Conservation (phyloP, 2,329 filamentous ascomycete species). For the Neoscytalidium dimidiatum region DNA sequence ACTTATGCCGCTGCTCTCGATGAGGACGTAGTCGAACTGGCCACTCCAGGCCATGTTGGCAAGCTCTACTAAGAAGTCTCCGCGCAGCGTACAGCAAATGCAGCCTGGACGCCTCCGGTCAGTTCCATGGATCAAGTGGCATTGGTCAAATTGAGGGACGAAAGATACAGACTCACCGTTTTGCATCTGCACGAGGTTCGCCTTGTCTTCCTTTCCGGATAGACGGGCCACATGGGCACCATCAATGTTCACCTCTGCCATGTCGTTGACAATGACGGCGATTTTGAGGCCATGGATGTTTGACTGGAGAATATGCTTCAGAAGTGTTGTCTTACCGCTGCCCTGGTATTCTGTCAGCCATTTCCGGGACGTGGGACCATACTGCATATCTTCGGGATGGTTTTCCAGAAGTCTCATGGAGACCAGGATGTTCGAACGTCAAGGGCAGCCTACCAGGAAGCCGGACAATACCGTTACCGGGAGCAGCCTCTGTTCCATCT, state of each 20-base stretch:
- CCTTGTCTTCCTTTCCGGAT: slow-evolving; percentile 43
- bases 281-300: slow-evolving; percentile 66
- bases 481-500: slow-evolving; percentile 39
- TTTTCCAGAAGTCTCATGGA: background rate
- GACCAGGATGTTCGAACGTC: background rate
- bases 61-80: slow-evolving; percentile 70
- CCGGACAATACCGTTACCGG: slow-evolving; percentile 64
- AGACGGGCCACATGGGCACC: slow-evolving; percentile 62
- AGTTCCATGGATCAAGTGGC: background rate
- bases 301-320: slow-evolving; percentile 68
- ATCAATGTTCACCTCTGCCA: slow-evolving; percentile 63
- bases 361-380: background rate
- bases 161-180: slow-evolving; percentile 44
- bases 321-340: slow-evolving; percentile 70
- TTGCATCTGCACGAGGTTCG: slow-evolving; percentile 68
- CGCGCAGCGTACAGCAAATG: slow-evolving; percentile 74
- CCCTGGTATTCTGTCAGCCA: slow-evolving; percentile 46
- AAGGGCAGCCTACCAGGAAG: slow-evolving; percentile 50
- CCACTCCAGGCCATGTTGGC: slow-evolving; percentile 63
- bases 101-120: slow-evolving; percentile 47
- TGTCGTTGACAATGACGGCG: slow-evolving; percentile 74
- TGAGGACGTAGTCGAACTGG: slow-evolving; percentile 70
- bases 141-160: background rate
- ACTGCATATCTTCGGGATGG: background rate
- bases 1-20: slow-evolving; percentile 72